These are phyloP conservation scores for Backusella liffmaniae DNA, from an alignment of 192 early-diverging fungal species.

Conservation along the genomic window DNA sequence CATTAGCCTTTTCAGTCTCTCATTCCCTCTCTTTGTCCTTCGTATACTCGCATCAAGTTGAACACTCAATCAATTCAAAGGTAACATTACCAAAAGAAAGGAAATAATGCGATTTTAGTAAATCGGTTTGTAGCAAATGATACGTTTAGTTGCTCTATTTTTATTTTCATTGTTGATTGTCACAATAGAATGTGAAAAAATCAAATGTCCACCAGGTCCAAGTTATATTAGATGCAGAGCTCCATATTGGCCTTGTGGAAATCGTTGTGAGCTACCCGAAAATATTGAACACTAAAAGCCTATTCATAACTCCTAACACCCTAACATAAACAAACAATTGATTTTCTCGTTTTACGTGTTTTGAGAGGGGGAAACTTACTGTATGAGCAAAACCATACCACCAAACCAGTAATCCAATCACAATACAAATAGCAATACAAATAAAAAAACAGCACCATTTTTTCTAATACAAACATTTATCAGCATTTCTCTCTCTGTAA, in stretches of 20 bases:
- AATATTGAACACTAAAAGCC: not conserved
- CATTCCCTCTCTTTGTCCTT: too few species aligned
- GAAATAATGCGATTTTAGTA: not conserved
- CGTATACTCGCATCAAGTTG: not conserved
- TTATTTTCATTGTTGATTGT: not conserved
- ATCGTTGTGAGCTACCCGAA: not conserved
- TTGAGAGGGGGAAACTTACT: not conserved
- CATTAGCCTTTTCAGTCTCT: not conserved
- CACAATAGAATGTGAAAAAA: not conserved
- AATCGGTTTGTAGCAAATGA: not conserved
- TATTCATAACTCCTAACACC: too few species aligned
- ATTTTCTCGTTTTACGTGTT: too few species aligned
- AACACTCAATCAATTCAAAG: not conserved
- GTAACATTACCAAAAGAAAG: not conserved
- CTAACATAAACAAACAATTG: too few species aligned
- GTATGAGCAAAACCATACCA: slow-evolving; percentile 35
- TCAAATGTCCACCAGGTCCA: not conserved
- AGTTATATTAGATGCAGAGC: not conserved
- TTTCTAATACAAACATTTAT: slow-evolving; percentile 22
- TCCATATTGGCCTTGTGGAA: not conserved
- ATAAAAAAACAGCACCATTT: slow-evolving; percentile 41
- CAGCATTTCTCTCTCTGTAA: not conserved
- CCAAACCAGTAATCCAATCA: slow-evolving; percentile 40
- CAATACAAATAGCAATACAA: slow-evolving; percentile 21
- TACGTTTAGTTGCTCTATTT: not conserved